Evolutionary conservation across 345 rosid species (phyloP).

Genomic region (Arabidopsis suecica): DNA sequence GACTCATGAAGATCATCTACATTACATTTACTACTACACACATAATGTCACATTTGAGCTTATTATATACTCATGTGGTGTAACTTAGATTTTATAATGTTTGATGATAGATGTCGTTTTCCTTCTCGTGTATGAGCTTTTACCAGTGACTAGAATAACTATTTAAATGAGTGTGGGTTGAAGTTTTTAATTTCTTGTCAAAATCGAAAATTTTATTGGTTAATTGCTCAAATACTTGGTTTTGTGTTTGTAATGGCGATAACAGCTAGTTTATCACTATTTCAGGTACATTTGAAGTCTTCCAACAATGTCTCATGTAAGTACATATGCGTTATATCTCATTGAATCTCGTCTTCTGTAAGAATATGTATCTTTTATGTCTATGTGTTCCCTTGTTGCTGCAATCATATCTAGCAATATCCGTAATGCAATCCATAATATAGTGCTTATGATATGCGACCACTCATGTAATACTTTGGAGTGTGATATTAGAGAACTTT

Average conservation of each 20-base stretch:
- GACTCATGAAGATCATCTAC: background rate
- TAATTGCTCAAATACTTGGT: background rate
- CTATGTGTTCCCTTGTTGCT: conserved; percentile 8
- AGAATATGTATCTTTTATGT: conserved; percentile 6
- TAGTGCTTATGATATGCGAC: too few species aligned
- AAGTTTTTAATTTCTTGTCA: background rate
- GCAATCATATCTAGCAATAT: too few species aligned
- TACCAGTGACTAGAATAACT: background rate
- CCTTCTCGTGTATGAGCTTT: conserved; percentile 12
- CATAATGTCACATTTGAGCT: conserved; percentile 5
- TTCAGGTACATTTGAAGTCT: conserved; percentile 25
- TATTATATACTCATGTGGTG: background rate
- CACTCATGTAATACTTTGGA: too few species aligned
- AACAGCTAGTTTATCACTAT: conserved; percentile 23
- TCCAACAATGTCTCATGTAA: conserved; percentile 45
- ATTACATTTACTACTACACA: background rate
- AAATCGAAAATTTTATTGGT: background rate
- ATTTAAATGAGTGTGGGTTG: background rate
- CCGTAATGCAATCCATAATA: too few species aligned
- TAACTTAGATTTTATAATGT: background rate
- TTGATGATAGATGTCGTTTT: too few species aligned
- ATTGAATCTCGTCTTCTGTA: background rate
- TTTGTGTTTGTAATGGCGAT: conserved; percentile 6
- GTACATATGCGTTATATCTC: conserved; percentile 23
- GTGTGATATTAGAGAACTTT: too few species aligned